Conservation (phyloP, 2,329 filamentous ascomycete genomes). For the Arthroderma sp. region DNA sequence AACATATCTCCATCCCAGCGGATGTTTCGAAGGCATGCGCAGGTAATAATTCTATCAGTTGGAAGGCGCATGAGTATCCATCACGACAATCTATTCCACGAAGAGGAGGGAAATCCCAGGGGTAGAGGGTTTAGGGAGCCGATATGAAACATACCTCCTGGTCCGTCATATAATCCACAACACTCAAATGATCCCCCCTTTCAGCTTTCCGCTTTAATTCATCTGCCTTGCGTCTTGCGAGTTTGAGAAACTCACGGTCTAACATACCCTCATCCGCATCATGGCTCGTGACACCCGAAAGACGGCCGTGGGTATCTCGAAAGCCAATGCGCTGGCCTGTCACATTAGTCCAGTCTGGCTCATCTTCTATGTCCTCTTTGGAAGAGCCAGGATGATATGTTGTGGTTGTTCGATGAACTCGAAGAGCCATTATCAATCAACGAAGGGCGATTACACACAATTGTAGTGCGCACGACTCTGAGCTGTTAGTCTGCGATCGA, state of each 20-base stretch:
- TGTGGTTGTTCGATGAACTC: neutral
- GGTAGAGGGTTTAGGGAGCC: too few relatives aligned
- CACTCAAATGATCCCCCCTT: constrained; percentile 15
- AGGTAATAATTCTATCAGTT: constrained; percentile 32
- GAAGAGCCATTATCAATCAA: too few relatives aligned
- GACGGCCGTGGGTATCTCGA: constrained; percentile 23
- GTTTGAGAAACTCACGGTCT: constrained; percentile 13
- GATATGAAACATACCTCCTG: constrained; percentile 13
- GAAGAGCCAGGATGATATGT: constrained; percentile 28
- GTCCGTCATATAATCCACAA: constrained; percentile 17
- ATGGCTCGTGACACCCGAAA: constrained; percentile 27
- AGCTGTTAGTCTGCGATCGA: too few relatives aligned
- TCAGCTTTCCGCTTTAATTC: constrained; percentile 16
- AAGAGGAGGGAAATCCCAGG: neutral
- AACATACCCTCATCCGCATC: constrained; percentile 16
- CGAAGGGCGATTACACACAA: too few relatives aligned
- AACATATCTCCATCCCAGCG: constrained; percentile 38
- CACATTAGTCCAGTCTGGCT: constrained; percentile 30
- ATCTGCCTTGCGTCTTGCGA: constrained; percentile 16
- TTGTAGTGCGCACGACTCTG: too few relatives aligned
- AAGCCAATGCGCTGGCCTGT: constrained; percentile 31
- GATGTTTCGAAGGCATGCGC: constrained; percentile 30
- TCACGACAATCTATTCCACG: neutral
- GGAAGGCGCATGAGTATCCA: neutral
- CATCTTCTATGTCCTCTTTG: constrained; percentile 27